Percentiles rank a stretch among this genome's conserved stretches.
Evolutionary conservation across 768 basidiomycete species (phyloP).

Genomic region (Fomitopsis pulvina): DNA sequence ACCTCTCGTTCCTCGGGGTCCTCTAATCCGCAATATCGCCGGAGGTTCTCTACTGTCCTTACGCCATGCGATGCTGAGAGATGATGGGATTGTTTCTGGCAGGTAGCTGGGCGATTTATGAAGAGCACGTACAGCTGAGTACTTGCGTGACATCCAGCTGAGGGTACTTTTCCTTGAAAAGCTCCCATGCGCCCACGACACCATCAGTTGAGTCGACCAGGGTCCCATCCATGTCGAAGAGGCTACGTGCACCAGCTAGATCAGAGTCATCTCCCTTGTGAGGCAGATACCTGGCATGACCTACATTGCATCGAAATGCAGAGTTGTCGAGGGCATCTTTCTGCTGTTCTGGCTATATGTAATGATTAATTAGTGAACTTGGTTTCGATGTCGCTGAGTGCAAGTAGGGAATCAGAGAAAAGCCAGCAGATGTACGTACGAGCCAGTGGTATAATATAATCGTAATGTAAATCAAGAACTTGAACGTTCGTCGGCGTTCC

Average conservation of each 20-base stretch:
- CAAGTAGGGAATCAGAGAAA: background rate
- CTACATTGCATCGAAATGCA: slow-evolving; percentile 34
- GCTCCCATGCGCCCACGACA: slow-evolving; percentile 76
- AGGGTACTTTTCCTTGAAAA: slow-evolving; percentile 68
- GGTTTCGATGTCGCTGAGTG: background rate
- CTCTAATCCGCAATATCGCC: slow-evolving; percentile 59
- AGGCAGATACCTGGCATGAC: background rate
- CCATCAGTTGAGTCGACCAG: slow-evolving; percentile 79
- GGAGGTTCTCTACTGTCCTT: slow-evolving; percentile 77
- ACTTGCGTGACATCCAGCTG: slow-evolving; percentile 52
- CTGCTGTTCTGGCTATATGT: background rate
- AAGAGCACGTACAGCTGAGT: slow-evolving; percentile 46
- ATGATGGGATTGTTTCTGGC: background rate
- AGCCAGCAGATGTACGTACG: background rate
- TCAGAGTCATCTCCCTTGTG: background rate
- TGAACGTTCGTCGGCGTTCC: no score
- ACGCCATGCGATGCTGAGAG: slow-evolving; percentile 70
- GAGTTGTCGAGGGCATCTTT: slow-evolving; percentile 26
- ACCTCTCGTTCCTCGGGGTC: slow-evolving; percentile 71
- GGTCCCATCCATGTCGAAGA: slow-evolving; percentile 84
- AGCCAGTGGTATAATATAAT: no score
- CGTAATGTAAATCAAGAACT: no score
- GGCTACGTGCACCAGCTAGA: slow-evolving; percentile 28
- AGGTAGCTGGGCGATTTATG: background rate
- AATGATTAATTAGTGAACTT: background rate